phyloP scores from a whole-genome alignment of 352 stramenopile genomes.

The Blastocystis hominis region DNA sequence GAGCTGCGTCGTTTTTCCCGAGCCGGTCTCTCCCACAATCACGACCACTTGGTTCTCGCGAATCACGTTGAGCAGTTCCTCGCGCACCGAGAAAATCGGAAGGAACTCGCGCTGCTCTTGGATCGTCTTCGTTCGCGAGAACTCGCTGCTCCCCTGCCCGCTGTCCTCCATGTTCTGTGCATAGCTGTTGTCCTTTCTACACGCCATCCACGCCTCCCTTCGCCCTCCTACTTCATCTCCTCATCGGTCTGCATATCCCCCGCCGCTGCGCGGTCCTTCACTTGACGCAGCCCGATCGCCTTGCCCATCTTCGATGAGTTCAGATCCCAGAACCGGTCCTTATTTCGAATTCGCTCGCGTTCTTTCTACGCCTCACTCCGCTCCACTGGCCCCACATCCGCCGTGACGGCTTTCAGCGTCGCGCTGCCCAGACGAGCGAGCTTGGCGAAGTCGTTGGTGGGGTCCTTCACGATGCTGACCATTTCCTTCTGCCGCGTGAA shows the following conservation, averaged over 20 bases:
- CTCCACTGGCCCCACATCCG: conserved; percentile 27
- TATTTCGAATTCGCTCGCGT: conserved; percentile 80
- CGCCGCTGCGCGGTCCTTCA: conserved; percentile 47
- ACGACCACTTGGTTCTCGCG: conserved; percentile 94
- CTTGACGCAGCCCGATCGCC: conserved; percentile 75
- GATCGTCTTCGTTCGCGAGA: conserved; percentile 87
- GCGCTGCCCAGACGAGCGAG: conserved; percentile 83
- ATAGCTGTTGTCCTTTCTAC: conserved; percentile 58
- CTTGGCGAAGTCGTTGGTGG: conserved; percentile 85
- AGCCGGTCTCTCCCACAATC: conserved; percentile 92
- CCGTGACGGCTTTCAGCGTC: conserved; percentile 63
- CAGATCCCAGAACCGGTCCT: conserved; percentile 95
- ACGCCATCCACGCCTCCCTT: not conserved
- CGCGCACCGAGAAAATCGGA: conserved; percentile 84
- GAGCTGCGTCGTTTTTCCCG: conserved; percentile 91
- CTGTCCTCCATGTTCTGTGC: conserved; percentile 59
- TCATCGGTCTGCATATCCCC: conserved; percentile 58
- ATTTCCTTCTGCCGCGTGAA: conserved; percentile 88
- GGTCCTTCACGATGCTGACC: conserved; percentile 85
- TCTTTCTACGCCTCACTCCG: conserved; percentile 29
- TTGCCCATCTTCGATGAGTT: conserved; percentile 89
- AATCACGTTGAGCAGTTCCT: conserved; percentile 89
- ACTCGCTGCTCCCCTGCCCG: conserved; percentile 78
- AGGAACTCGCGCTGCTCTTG: conserved; percentile 86
- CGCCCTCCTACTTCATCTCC: conserved; percentile 53